Base-by-base conservation (phyloP, 805 yeast species). In the Lipomyces chichibuensis region DNA sequence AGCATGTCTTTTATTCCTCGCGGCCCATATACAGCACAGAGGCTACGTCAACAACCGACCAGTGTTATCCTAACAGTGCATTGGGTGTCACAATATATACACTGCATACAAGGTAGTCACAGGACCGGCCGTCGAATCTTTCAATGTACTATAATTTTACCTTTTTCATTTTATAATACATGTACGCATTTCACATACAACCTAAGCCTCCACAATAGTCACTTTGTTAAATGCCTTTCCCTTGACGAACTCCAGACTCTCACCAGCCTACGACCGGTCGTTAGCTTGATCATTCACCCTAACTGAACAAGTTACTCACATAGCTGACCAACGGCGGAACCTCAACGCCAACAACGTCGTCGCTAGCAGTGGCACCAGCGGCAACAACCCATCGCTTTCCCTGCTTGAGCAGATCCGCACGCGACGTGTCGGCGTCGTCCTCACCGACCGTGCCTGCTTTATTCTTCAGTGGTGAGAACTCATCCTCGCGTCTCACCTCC, bases 401-500 rank as follows among this genome's bases (percentile, higher is more conserved):
- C 75, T 93, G 83, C 49, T 79, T 78, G 73, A 93, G 80, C 69
- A 86, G 85, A 72, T 89, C 88, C 2, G 74, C 77, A 67, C 88
- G 84, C 71, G 97, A 91, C 1, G 97, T 88, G 69, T 86, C 89
- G 35, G 98, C 96, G 60, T 91, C 88, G 79, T 94, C 98, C 74
- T 85, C 87, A 27, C 82, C 80, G 23, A 57, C 66, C 6, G 72
- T 63, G 17, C 71, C 72, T 27, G 57, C 71, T 1, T 91, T 96
- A 78, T 95, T 95, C 76, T 95, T 95, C 78, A 95, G 84, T 2
- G 99, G 99, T 23, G 97, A 89, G 75, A 95, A 95, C 78, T 95
- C 99, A 66, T 87, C 87, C 2, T 80, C 70, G 77, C 99, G 86
- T 51, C 85, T 89, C 27, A 95, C 99, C 80, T 95, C 99, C 65